Conservation (phyloP, 768 basidiomycete species). For the Neoboletus brunneissimus region DNA sequence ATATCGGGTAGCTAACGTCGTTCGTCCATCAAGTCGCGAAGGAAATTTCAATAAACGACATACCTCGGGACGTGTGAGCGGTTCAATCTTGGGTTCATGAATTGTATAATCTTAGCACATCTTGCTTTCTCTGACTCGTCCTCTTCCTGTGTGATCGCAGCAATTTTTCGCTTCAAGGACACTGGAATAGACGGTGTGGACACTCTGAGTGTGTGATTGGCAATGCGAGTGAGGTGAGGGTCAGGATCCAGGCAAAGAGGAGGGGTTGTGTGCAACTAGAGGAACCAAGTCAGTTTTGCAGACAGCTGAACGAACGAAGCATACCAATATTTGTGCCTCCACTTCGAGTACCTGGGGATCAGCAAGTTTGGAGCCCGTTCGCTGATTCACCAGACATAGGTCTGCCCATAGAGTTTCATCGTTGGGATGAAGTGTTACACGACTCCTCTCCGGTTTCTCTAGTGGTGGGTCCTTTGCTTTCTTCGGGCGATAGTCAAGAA, state of each 20-base stretch:
- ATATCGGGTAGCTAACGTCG: slow-evolving; percentile 49
- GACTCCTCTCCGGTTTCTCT: slow-evolving; percentile 59
- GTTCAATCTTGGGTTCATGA: slow-evolving; percentile 65
- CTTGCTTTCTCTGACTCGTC: slow-evolving; percentile 74
- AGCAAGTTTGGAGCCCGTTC: slow-evolving; percentile 56
- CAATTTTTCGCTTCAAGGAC: slow-evolving; percentile 75
- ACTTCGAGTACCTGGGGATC: slow-evolving; percentile 71
- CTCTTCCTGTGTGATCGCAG: slow-evolving; percentile 66
- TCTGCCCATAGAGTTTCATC: slow-evolving; percentile 78
- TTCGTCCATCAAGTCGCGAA: slow-evolving; percentile 2
- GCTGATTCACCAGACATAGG: slow-evolving; percentile 66
- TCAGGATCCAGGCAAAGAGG: slow-evolving; percentile 81
- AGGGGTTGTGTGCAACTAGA: slow-evolving; percentile 67
- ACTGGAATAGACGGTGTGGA: slow-evolving; percentile 70
- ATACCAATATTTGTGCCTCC: slow-evolving; percentile 71
- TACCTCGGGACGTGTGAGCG: slow-evolving; percentile 50
- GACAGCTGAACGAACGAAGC: slow-evolving; percentile 16
- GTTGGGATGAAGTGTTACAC: slow-evolving; percentile 75
- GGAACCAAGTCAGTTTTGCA: slow-evolving; percentile 7
- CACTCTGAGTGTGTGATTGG: slow-evolving; percentile 69
- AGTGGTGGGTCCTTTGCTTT: slow-evolving; percentile 54
- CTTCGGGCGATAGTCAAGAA: slow-evolving; percentile 70
- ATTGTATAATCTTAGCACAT: slow-evolving; percentile 71
- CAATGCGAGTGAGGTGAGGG: slow-evolving; percentile 70
- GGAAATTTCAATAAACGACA: slow-evolving; percentile 9